Evolutionary conservation across 805 yeast genomes (phyloP).

Genomic region (Kregervanrija fluxuum): DNA sequence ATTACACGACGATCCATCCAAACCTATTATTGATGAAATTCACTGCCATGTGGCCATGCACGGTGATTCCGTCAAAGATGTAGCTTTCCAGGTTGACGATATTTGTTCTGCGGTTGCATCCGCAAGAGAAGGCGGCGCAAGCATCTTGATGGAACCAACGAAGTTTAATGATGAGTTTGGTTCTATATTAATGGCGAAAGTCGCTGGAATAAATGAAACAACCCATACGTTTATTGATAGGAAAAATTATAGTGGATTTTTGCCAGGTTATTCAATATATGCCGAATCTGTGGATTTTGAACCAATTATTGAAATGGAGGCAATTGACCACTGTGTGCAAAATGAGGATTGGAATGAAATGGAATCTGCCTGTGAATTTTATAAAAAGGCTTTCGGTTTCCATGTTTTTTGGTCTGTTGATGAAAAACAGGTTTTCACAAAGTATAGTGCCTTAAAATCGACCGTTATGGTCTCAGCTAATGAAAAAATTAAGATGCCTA

Average conservation of each 20-base stretch:
- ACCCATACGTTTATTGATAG: slow-evolving; percentile 61
- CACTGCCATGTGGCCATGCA: slow-evolving; percentile 45
- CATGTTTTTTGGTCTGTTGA: slow-evolving; percentile 82
- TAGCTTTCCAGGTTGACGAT: slow-evolving; percentile 56
- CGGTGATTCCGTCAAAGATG: slow-evolving; percentile 79
- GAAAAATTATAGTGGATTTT: slow-evolving; percentile 19
- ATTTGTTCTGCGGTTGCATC: slow-evolving; percentile 35
- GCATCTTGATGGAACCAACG: slow-evolving; percentile 20
- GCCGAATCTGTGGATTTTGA: neutral
- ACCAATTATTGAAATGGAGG: slow-evolving; percentile 26
- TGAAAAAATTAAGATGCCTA: slow-evolving; percentile 67
- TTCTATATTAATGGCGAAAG: slow-evolving; percentile 41
- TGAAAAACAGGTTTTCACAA: slow-evolving; percentile 66
- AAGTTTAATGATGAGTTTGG: slow-evolving; percentile 41
- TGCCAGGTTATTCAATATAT: slow-evolving; percentile 17
- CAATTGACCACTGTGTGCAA: slow-evolving; percentile 76
- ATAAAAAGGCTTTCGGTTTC: slow-evolving; percentile 61
- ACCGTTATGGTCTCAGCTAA: slow-evolving; percentile 69
- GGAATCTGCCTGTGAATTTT: slow-evolving; percentile 50
- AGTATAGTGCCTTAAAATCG: slow-evolving; percentile 61
- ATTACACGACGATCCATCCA: slow-evolving; percentile 8
- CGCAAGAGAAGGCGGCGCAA: slow-evolving; percentile 49
- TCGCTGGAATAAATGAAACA: slow-evolving; percentile 53
- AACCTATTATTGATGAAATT: slow-evolving; percentile 26
- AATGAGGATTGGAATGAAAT: slow-evolving; percentile 67